Base-by-base conservation (phyloP, 495 filamentous ascomycete genomes). In the Niebla homalea region DNA sequence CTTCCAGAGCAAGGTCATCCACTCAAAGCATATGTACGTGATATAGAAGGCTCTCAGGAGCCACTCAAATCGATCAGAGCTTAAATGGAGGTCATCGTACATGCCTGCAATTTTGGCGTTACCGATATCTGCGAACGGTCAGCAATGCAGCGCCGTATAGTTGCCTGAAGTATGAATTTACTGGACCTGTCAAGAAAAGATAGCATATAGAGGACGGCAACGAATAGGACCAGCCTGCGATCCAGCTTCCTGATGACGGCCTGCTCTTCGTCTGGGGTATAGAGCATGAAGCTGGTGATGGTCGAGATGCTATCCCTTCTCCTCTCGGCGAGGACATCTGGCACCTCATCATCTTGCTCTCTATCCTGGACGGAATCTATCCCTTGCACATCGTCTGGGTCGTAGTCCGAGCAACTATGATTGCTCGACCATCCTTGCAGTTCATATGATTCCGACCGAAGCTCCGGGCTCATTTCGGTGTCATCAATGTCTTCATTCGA, bases 161-260 rank as follows among this genome's bases (percentile, higher is more conserved):
- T 44, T 15, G 40, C 22, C 36, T 22, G 35, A 23, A 19, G 16
- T 40, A 39, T 8, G 16, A 23, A 67, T 76, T 48, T 70, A 87
- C 83, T 87, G 3, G 81, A 87, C 55, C 85, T 73, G 61, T 89
- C 85, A 48, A 89, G 62, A 62, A 92, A 90, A 41, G 77, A 80
- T 32, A 96, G 70, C 69, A 90, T 73, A 60, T 94, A 95, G 20
- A 94, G 69, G 29, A 87, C 56, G 2, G 87, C 85, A 43, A 94
- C 68, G 61, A 93, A 93, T 4, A 85, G 62, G 16, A 94, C 86
- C 52, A 95, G 68, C 46, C 71, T 75, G 50, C 74, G 68, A 63
- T 95, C 88, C 55, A 94, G 78, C 57, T 79, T 84, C 58, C 69
- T 75, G 40, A 88, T 69, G 12, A 95, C 81, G 11, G 71, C 71